Conservation (phyloP, 805 yeast species). For the Zygosaccharomyces kombuchaensis region DNA sequence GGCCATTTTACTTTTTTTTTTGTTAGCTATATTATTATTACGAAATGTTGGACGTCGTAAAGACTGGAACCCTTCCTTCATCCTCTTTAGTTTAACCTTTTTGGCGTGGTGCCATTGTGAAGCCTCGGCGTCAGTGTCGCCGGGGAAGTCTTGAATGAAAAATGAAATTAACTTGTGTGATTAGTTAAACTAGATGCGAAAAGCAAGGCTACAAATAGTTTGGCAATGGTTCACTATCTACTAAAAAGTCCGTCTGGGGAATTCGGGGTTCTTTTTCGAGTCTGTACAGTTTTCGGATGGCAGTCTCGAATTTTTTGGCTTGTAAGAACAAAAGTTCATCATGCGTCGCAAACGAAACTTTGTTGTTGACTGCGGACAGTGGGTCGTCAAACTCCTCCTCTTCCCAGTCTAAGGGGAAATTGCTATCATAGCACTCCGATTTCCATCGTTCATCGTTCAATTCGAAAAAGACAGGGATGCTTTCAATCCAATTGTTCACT, state of each 20-base stretch:
- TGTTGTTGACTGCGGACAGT: conserved; percentile 2
- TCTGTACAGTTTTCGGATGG: conserved; percentile 23
- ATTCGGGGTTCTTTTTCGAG: conserved; percentile 10
- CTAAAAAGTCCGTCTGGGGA: conserved; percentile 5
- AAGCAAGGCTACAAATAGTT: conserved; percentile 11
- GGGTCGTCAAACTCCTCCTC: conserved; percentile 30
- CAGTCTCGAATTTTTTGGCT: conserved; percentile 24
- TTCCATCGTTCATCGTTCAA: conserved; percentile 17
- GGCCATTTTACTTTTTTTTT: too few relatives aligned
- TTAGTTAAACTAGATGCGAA: not conserved
- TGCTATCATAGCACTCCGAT: conserved; percentile 23
- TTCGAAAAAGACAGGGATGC: conserved; percentile 46
- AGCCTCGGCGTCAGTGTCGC: too few relatives aligned
- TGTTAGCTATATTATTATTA: too few relatives aligned
- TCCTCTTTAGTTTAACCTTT: too few relatives aligned
- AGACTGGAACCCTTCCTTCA: too few relatives aligned
- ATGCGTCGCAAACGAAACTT: conserved; percentile 12
- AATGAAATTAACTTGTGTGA: not conserved
- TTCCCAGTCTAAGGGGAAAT: conserved; percentile 32
- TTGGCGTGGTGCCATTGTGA: too few relatives aligned
- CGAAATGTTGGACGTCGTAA: too few relatives aligned
- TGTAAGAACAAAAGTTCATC: conserved; percentile 28
- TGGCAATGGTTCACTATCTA: conserved; percentile 9
- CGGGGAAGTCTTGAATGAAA: too few relatives aligned
- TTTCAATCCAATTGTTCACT: conserved; percentile 57